A percentile compares a stretch with the other conserved stretches of the same genome.
Conservation (phyloP, 2,329 filamentous ascomycete species). For the Colletotrichum sp. region DNA sequence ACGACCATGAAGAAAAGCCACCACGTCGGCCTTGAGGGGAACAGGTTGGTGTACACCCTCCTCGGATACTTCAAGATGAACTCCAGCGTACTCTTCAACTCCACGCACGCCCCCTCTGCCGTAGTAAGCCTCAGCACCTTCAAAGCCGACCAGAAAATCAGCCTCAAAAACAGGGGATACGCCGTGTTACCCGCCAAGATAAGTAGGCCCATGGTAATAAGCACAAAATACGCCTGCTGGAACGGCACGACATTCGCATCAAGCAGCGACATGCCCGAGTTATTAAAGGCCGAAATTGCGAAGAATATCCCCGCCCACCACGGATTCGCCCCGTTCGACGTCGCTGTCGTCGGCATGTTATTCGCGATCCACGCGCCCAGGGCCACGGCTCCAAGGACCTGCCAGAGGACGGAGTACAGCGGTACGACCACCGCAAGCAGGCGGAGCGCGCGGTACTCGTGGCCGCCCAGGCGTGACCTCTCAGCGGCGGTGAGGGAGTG, state of each 20-base stretch:
- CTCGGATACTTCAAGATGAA: constrained; percentile 63
- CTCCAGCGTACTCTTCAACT: constrained; percentile 54
- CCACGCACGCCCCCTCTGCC: constrained; percentile 35
- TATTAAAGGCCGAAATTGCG: constrained; percentile 72
- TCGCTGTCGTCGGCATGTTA: constrained; percentile 53
- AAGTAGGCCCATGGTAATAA: constrained; percentile 59
- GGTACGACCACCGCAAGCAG: constrained; percentile 65
- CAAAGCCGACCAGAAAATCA: constrained; percentile 60
- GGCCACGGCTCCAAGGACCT: constrained; percentile 62
- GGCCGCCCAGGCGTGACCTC: constrained; percentile 63
- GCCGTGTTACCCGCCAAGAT: constrained; percentile 71
- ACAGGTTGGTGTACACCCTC: constrained; percentile 67
- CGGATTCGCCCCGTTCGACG: constrained; percentile 63
- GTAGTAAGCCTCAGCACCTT: constrained; percentile 45
- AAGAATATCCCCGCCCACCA: constrained; percentile 76
- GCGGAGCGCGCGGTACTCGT: constrained; percentile 67
- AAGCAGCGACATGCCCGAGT: constrained; percentile 71
- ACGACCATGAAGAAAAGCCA: constrained; percentile 68
- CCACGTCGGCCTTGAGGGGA: constrained; percentile 68
- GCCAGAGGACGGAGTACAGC: constrained; percentile 64
- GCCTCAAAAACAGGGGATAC: constrained; percentile 67
- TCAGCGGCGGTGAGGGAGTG: constrained; percentile 57
- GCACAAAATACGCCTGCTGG: constrained; percentile 54
- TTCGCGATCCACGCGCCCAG: constrained; percentile 65
- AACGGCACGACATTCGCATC: constrained; percentile 71